phyloP scores from a whole-genome alignment of 1,284 basidiomycete genomes.

The Papiliotrema flavescens region DNA sequence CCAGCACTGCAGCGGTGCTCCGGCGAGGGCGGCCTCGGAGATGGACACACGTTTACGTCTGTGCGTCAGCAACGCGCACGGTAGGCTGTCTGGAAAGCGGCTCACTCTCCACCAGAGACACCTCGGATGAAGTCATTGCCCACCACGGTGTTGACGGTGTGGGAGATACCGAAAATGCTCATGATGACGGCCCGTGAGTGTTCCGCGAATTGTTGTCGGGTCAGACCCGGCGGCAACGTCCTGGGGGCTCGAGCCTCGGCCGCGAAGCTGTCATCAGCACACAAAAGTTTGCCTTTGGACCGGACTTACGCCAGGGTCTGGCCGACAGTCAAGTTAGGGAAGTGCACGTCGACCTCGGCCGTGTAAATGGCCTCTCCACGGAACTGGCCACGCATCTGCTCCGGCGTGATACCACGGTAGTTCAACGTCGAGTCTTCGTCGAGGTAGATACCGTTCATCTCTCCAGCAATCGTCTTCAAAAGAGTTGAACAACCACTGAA shows the following conservation, averaged over 20 bases:
- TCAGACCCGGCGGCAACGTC: slow-evolving; percentile 49
- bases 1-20: slow-evolving; percentile 49
- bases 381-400: slow-evolving; percentile 47
- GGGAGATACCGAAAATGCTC: slow-evolving; percentile 54
- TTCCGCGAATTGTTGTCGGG: slow-evolving; percentile 44
- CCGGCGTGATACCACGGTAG: slow-evolving; percentile 48
- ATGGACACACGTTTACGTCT: slow-evolving; percentile 56
- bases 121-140: slow-evolving; percentile 52
- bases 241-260: slow-evolving; percentile 43
- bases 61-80: background rate
- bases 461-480: slow-evolving; percentile 56
- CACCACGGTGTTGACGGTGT: slow-evolving; percentile 53
- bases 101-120: slow-evolving; percentile 53
- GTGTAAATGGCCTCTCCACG: slow-evolving; percentile 52
- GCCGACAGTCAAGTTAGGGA: slow-evolving; percentile 54
- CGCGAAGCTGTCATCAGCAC: slow-evolving; percentile 21
- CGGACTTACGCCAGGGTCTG: slow-evolving; percentile 48
- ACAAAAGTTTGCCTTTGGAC: slow-evolving; percentile 12
- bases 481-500: slow-evolving; percentile 59
- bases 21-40: slow-evolving; percentile 49
- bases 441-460: slow-evolving; percentile 54
- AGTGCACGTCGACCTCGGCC: slow-evolving; percentile 54
- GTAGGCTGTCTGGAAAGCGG: background rate
- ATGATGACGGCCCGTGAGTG: slow-evolving; percentile 52
- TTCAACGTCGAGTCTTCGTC: slow-evolving; percentile 46